These are phyloP conservation scores for Hyparrhenia diplandra DNA, from an alignment of 176 grass and related monocot species.

Conservation along the genomic window DNA sequence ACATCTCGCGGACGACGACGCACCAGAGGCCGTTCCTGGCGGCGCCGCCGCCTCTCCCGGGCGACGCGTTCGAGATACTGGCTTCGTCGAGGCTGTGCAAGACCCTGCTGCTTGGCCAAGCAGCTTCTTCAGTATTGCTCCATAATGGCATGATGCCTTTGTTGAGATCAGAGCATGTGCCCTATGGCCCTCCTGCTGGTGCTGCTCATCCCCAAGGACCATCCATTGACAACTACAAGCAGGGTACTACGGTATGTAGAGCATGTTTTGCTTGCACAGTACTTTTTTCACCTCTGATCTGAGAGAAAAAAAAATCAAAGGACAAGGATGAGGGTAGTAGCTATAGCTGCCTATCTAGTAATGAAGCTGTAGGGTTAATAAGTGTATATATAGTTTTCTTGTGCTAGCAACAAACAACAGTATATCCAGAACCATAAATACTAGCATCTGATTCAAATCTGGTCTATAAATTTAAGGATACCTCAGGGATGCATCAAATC, in stretches of 20 bases:
- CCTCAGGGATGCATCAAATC: not conserved
- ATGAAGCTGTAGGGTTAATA: not conserved
- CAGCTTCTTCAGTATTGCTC: conserved; percentile 24
- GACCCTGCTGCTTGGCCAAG: conserved; percentile 33
- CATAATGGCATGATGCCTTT: conserved; percentile 35
- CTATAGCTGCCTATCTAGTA: not conserved
- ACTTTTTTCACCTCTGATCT: not conserved
- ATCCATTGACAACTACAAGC: conserved; percentile 34
- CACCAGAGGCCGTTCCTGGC: conserved; percentile 21
- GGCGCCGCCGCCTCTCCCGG: not conserved
- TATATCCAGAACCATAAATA: not conserved
- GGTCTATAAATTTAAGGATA: not conserved
- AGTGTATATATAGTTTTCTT: not conserved
- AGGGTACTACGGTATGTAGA: not conserved
- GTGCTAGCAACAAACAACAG: not conserved
- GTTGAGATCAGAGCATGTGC: conserved; percentile 45
- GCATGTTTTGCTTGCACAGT: conserved; percentile 11
- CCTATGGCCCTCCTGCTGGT: conserved; percentile 43
- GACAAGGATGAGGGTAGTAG: not conserved
- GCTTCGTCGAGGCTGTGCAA: conserved; percentile 50
- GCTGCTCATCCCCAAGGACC: conserved; percentile 47
- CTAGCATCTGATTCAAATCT: not conserved
- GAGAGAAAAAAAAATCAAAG: not conserved
- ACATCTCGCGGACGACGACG: conserved; percentile 27
- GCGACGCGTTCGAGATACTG: conserved; percentile 53